A percentile compares a stretch with the other conserved stretches of the same genome.
Evolutionary conservation across 2,329 filamentous ascomycete genomes (phyloP).

Genomic region (Gaeumannomyces sp.): DNA sequence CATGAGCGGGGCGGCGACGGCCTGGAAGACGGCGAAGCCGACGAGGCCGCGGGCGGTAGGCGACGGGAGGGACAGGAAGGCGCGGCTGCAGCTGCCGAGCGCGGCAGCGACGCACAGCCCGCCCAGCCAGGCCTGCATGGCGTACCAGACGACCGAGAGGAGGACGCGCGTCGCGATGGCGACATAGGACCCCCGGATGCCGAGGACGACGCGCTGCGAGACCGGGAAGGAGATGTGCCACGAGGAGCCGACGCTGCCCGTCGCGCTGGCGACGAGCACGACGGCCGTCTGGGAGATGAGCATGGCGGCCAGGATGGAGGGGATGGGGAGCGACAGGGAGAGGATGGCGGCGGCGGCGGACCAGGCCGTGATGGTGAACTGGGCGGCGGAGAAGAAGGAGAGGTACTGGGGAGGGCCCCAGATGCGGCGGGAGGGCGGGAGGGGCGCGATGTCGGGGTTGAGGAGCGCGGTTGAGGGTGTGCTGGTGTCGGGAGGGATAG

Average conservation of each 20-base stretch:
- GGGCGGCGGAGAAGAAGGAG: constrained; percentile 4
- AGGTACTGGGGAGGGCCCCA: constrained; percentile 11
- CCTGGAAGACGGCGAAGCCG: constrained; percentile 25
- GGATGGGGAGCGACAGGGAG: constrained; percentile 13
- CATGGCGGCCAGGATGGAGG: constrained; percentile 14
- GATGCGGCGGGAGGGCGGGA: constrained; percentile 15
- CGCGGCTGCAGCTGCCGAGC: constrained; percentile 16
- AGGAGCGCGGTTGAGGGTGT: constrained; percentile 11
- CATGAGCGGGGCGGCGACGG: constrained; percentile 30
- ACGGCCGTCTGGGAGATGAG: constrained; percentile 33
- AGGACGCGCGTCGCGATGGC: constrained; percentile 31
- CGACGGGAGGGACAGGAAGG: constrained; percentile 16
- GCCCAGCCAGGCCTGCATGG: constrained; percentile 27
- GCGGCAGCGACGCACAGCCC: constrained; percentile 22
- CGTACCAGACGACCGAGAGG: constrained; percentile 33
- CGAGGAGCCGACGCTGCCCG: constrained; percentile 30
- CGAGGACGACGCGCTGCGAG: constrained; percentile 32
- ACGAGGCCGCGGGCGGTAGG: constrained; percentile 20
- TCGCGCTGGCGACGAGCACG: constrained; percentile 27
- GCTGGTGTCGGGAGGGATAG: constrained; percentile 2
- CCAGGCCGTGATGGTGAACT: constrained; percentile 16
- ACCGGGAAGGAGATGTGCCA: constrained; percentile 39
- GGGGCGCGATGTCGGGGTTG: constrained; percentile 17
- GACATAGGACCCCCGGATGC: constrained; percentile 33
- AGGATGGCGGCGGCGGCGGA: constrained; percentile 13